Conservation (phyloP, 352 stramenopile species). For the Hyaloperonospora arabidopsidis region DNA sequence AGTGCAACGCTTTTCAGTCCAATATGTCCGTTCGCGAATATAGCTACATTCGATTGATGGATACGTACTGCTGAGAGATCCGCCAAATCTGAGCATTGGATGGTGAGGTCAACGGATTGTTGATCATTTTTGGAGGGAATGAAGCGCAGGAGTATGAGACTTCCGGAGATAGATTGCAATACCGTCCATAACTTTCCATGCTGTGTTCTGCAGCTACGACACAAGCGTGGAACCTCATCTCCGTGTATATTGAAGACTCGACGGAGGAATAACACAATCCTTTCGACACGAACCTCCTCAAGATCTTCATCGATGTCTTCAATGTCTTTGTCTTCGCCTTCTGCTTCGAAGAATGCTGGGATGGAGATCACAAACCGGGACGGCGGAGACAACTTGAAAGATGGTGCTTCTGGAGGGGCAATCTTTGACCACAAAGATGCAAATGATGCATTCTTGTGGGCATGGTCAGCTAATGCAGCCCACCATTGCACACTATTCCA, state of each 20-base stretch:
- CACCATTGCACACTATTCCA: conserved; percentile 35
- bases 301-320: conserved; percentile 19
- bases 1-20: not conserved
- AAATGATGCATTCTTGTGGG: conserved; percentile 24
- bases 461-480: conserved; percentile 31
- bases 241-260: conserved; percentile 22
- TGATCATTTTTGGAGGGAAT: conserved; percentile 19
- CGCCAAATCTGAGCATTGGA: conserved; percentile 44
- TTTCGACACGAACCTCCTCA: conserved; percentile 26
- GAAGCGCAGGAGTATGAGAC: conserved; percentile 41
- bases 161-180: conserved; percentile 34
- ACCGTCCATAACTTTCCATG: conserved; percentile 48
- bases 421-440: conserved; percentile 29
- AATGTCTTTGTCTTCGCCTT: conserved; percentile 12
- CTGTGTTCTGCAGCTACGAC: conserved; percentile 29
- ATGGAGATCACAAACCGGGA: conserved; percentile 30
- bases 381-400: conserved; percentile 20
- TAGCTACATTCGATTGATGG: not conserved
- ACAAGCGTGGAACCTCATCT: conserved; percentile 21
- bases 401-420: conserved; percentile 2
- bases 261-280: conserved; percentile 29
- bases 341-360: conserved; percentile 14
- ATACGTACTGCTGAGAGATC: conserved; percentile 53
- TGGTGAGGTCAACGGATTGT: conserved; percentile 33
- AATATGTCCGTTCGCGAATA: not conserved